A percentile compares a stretch with the other conserved stretches of the same genome.
Evolutionary conservation across 1,284 basidiomycete genomes (phyloP).

Genomic region (Meripilus lineatus): DNA sequence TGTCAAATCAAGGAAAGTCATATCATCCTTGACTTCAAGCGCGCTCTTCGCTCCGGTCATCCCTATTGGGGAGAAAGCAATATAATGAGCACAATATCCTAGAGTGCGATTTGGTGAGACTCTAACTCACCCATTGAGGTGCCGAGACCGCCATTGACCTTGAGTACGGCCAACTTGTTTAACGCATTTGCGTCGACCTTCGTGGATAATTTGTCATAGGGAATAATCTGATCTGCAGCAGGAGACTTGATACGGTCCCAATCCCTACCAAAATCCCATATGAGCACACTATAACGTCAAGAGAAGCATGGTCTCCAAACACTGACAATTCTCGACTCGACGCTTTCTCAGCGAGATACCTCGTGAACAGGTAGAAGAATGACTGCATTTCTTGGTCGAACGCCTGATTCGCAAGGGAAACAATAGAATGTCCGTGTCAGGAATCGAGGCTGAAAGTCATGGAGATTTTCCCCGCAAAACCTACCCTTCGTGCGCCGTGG

Average conservation of each 20-base stretch:
- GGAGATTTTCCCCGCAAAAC: conserved; percentile 14
- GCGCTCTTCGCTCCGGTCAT: conserved; percentile 94
- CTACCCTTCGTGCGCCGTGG: conserved; percentile 75
- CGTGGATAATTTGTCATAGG: conserved; percentile 72
- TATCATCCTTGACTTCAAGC: conserved; percentile 92
- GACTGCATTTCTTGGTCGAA: conserved; percentile 99
- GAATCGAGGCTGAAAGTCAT: too few species aligned
- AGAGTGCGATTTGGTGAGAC: neutral
- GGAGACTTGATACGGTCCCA: conserved; percentile 99
- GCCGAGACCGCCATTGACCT: conserved; percentile 99
- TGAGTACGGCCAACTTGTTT: conserved; percentile 96
- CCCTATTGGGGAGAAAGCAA: conserved; percentile 43
- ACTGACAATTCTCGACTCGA: conserved; percentile 92
- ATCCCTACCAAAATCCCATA: conserved; percentile 51
- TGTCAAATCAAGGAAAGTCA: conserved; percentile 98
- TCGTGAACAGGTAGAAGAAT: conserved; percentile 98
- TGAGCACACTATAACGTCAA: neutral
- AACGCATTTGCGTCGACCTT: conserved; percentile 64
- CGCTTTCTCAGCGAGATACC: conserved; percentile 93
- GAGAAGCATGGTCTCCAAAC: conserved; percentile 13
- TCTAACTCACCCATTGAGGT: conserved; percentile 88
- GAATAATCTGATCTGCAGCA: conserved; percentile 87
- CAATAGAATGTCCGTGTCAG: neutral
- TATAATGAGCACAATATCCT: conserved; percentile 1
- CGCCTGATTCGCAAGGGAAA: conserved; percentile 43